Evolutionary conservation across 495 filamentous ascomycete genomes (phyloP).

Genomic region (Lepraria neglecta): DNA sequence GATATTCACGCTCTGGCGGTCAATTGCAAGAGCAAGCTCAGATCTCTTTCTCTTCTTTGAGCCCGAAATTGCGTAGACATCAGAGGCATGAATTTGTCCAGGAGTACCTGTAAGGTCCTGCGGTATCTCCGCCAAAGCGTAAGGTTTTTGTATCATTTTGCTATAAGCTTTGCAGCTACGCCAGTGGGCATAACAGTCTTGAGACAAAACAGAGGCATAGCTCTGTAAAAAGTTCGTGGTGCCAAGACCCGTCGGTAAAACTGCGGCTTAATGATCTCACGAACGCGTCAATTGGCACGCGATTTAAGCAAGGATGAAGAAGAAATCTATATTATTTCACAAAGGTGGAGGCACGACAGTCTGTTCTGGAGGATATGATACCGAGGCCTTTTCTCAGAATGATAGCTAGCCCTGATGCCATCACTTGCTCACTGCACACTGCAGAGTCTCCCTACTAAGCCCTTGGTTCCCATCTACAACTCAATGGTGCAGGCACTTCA

Average conservation of each 20-base stretch:
- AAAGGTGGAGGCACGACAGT: neutral
- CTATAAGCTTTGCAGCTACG: neutral
- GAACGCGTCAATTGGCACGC: neutral
- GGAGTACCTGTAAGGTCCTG: slow-evolving; percentile 54
- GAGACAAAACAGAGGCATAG: neutral
- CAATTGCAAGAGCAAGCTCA: slow-evolving; percentile 78
- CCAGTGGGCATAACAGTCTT: neutral
- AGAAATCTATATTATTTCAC: neutral
- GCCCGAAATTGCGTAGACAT: slow-evolving; percentile 65
- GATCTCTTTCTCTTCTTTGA: slow-evolving; percentile 77
- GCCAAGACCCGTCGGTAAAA: neutral
- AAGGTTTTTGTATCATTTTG: slow-evolving; percentile 46
- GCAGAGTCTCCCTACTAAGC: neutral
- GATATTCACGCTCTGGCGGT: slow-evolving; percentile 86
- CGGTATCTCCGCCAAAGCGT: slow-evolving; percentile 56
- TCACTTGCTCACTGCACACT: neutral
- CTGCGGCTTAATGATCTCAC: neutral
- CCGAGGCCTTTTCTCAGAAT: neutral
- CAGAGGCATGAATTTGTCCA: slow-evolving; percentile 56
- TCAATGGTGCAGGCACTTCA: neutral
- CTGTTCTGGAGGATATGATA: neutral
- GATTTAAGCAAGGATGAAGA: neutral
- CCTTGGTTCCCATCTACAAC: neutral
- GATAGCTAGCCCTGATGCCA: neutral
- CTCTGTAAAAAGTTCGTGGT: slow-evolving; percentile 13